Conservation (phyloP, 2,329 filamentous ascomycete species). For the Fonsecaea erecta region DNA sequence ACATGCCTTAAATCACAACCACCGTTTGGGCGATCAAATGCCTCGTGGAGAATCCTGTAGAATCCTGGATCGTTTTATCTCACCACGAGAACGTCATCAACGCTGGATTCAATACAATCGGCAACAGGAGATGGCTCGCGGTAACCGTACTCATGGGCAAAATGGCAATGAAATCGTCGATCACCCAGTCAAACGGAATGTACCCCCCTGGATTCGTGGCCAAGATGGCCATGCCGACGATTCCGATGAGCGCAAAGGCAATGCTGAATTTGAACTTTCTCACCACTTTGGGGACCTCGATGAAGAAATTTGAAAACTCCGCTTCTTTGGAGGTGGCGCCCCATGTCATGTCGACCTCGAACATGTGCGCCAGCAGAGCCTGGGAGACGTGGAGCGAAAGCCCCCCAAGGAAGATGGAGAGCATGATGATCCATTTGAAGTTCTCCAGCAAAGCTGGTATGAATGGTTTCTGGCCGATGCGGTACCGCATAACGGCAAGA, state of each 20-base stretch:
- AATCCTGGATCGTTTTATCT: neutral
- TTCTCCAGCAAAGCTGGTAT: slow-evolving; percentile 59
- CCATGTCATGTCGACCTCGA: slow-evolving; percentile 82
- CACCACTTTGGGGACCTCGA: slow-evolving; percentile 78
- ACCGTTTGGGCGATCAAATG: neutral
- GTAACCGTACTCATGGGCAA: slow-evolving; percentile 62
- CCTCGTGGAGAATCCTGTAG: neutral
- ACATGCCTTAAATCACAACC: neutral
- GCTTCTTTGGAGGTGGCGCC: slow-evolving; percentile 79
- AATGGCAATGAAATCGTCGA: slow-evolving; percentile 63
- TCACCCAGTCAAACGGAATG: slow-evolving; percentile 60
- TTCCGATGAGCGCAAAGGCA: slow-evolving; percentile 51
- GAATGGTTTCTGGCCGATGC: slow-evolving; percentile 60
- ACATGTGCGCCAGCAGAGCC: slow-evolving; percentile 80
- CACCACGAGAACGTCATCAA: slow-evolving; percentile 41
- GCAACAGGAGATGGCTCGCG: slow-evolving; percentile 39
- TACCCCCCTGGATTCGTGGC: slow-evolving; percentile 42
- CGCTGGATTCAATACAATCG: slow-evolving; percentile 40
- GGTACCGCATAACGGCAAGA: slow-evolving; percentile 67
- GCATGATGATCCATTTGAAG: slow-evolving; percentile 66
- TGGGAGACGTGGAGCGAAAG: slow-evolving; percentile 80
- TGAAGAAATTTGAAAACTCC: slow-evolving; percentile 77
- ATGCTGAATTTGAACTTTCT: slow-evolving; percentile 72
- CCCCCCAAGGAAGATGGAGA: slow-evolving; percentile 80
- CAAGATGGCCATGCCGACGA: slow-evolving; percentile 56